Evolutionary conservation across 148 eudicot genomes (phyloP), one percentile per base, ranked within the genome.

Genomic region (Vaccinium corymbosum): DNA sequence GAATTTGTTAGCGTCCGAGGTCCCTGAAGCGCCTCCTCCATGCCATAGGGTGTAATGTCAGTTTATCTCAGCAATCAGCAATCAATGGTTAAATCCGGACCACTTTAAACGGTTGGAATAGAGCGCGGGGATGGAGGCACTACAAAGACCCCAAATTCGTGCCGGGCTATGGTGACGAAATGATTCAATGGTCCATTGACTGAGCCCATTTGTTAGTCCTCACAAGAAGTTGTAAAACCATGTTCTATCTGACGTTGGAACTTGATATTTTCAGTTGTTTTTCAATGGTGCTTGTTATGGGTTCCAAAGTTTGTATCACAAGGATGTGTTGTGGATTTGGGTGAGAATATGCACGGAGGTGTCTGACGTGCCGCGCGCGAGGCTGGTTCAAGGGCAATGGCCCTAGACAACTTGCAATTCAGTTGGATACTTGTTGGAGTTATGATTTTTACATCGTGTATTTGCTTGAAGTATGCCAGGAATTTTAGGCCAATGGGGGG

Each of bases 241-340:
- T 72, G 19, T 72, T 72, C 76, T 72, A 7, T 61, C 42, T 16
- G 76, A 13, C 76, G 6, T 70, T 29, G 74, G 32, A 68, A 68
- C 15, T 25, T 11, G 15, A 27, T 12, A 25, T 13, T 90, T 59
- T 93, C 95, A 4, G 93, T 93, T 10, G 85, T 93, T 5, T 94
- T 94, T 76, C 97, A 94, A 88, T 98, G 98, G 13, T 87, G 85
- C 80, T 93, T 95, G 98, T 84, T 96, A 35, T 93, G 98, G 98
- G 89, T 88, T 76, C 97, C 95, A 13, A 62, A 83, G 75, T 92
- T 96, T 80, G 88, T 91, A 72, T 93, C 98, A 1, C 83, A 52
- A 66, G 98, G 95, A 74, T 96, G 98, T 83, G 62, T 66, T 52
- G 46, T 56, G n/a, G 89, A 85, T 83, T 35, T 80, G 16, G 84